Conservation (phyloP, 768 basidiomycete species). For the Lactifluus subvellereus region DNA sequence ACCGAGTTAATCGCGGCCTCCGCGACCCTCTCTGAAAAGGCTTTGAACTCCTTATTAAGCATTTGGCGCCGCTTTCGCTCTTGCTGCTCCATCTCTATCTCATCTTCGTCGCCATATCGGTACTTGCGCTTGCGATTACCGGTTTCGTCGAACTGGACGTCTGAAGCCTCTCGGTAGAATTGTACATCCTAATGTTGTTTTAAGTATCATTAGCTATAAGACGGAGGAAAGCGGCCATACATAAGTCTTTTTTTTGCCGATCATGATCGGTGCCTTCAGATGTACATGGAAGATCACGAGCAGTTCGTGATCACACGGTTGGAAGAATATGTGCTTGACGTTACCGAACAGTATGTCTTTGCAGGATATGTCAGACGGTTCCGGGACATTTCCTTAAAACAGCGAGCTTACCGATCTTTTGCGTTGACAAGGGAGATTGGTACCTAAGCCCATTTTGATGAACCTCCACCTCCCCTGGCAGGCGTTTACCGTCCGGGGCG, state of each 20-base stretch:
- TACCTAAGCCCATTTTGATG: slow-evolving; percentile 97
- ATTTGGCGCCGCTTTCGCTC: slow-evolving; percentile 84
- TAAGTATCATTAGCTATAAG: slow-evolving; percentile 12
- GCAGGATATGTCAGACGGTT: slow-evolving; percentile 6
- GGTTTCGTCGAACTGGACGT: slow-evolving; percentile 97
- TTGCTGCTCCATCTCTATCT: slow-evolving; percentile 97
- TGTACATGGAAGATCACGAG: slow-evolving; percentile 92
- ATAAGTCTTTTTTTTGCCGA: slow-evolving; percentile 97
- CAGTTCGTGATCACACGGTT: slow-evolving; percentile 94
- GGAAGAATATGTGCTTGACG: slow-evolving; percentile 98
- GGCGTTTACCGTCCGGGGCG: slow-evolving; percentile 87
- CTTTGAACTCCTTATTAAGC: slow-evolving; percentile 91
- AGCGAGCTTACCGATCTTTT: slow-evolving; percentile 72
- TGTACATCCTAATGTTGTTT: slow-evolving; percentile 70
- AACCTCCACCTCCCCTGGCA: slow-evolving; percentile 97
- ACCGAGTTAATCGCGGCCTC: slow-evolving; percentile 78
- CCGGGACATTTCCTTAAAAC: neutral
- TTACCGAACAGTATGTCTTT: slow-evolving; percentile 92
- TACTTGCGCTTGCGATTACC: slow-evolving; percentile 98
- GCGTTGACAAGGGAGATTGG: slow-evolving; percentile 76
- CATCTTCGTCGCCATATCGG: slow-evolving; percentile 97
- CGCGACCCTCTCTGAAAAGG: slow-evolving; percentile 87
- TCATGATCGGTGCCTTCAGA: slow-evolving; percentile 93
- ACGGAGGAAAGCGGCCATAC: slow-evolving; percentile 39
- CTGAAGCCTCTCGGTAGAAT: slow-evolving; percentile 96